phyloP scores from a whole-genome alignment of 306 rosid species.

The Quercus gilva region DNA sequence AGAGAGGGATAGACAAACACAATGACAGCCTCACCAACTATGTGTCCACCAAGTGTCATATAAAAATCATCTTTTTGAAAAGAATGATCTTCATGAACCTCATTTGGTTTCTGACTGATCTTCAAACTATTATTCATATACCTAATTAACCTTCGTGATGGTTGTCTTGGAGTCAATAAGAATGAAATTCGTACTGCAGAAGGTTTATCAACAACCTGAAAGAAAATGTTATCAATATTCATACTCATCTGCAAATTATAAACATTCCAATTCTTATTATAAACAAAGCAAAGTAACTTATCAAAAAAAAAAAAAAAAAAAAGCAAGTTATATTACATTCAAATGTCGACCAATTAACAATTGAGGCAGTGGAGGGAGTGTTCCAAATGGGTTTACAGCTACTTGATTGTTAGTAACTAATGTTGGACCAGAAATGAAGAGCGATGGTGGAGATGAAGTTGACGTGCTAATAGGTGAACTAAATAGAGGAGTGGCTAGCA shows the following conservation, averaged over 20 bases:
- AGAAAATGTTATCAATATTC: too few species aligned
- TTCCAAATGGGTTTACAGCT: background rate
- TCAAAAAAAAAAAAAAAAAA: too few species aligned
- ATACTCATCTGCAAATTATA: too few species aligned
- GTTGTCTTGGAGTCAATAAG: too few species aligned
- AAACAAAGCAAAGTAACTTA: too few species aligned
- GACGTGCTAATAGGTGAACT: constrained; percentile 55
- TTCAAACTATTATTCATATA: constrained; percentile 23
- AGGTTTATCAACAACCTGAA: too few species aligned
- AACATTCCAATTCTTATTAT: too few species aligned
- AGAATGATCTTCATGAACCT: constrained; percentile 60
- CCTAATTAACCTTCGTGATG: too few species aligned
- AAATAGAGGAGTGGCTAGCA: constrained; percentile 51
- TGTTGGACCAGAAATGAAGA: constrained; percentile 45
- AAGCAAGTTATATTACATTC: too few species aligned
- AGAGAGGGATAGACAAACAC: background rate
- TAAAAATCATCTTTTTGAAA: constrained; percentile 51
- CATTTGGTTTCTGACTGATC: constrained; percentile 50
- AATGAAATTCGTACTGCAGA: too few species aligned
- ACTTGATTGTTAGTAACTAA: constrained; percentile 49
- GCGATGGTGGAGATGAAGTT: constrained; percentile 42
- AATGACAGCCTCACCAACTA: constrained; percentile 95
- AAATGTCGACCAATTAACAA: too few species aligned
- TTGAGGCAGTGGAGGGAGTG: too few species aligned
- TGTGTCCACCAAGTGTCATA: constrained; percentile 82